phyloP scores from a whole-genome alignment of 2,329 filamentous ascomycete genomes.

The Monosporascus sp. region DNA sequence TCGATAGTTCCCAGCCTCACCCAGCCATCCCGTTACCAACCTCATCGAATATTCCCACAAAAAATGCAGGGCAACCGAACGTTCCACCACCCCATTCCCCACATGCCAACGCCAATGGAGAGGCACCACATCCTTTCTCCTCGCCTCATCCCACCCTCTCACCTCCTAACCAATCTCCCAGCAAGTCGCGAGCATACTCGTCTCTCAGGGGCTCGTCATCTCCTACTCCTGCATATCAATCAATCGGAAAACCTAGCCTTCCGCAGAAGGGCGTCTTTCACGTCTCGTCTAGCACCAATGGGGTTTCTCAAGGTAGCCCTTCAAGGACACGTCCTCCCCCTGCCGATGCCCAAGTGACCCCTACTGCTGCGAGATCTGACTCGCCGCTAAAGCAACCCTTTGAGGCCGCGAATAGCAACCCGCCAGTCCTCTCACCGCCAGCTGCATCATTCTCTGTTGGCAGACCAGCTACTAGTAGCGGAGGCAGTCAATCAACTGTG shows the following conservation, averaged over 20 bases:
- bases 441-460: conserved; percentile 16
- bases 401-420: conserved; percentile 15
- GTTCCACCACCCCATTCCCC: conserved; percentile 20
- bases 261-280: conserved; percentile 29
- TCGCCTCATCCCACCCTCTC: conserved; percentile 37
- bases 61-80: conserved; percentile 21
- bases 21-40: conserved; percentile 12
- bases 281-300: conserved; percentile 20
- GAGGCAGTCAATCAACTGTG: conserved; percentile 9
- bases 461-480: conserved; percentile 17
- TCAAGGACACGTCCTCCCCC: conserved; percentile 16
- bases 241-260: conserved; percentile 15
- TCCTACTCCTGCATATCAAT: conserved; percentile 14
- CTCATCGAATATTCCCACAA: conserved; percentile 20
- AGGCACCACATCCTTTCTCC: conserved; percentile 35
- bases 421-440: conserved; percentile 20
- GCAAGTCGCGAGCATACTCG: conserved; percentile 34
- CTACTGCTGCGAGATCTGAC: conserved; percentile 18
- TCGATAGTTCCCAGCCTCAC: conserved; percentile 13
- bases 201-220: conserved; percentile 31
- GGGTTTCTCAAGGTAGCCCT: conserved; percentile 9
- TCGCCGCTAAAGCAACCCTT: conserved; percentile 23
- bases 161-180: conserved; percentile 36
- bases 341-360: conserved; percentile 13
- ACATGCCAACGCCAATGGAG: conserved; percentile 21